A percentile compares a stretch with the other conserved stretches of the same genome.
phyloP scores from a whole-genome alignment of 1,284 basidiomycete genomes.

The Rhodotorula sp. region DNA sequence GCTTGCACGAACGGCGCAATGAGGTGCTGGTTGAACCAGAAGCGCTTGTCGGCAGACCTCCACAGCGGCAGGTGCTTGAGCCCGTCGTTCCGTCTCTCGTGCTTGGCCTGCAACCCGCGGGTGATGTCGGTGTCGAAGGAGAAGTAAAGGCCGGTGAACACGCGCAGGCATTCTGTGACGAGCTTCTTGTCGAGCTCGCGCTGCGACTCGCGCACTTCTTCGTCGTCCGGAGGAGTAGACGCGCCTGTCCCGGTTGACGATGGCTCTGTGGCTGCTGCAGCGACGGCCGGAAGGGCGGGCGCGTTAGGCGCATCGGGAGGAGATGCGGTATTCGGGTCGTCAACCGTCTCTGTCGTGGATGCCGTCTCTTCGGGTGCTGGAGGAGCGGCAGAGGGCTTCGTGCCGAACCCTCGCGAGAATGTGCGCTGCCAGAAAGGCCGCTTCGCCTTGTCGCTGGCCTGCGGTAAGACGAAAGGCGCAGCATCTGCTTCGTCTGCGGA shows the following conservation, averaged over 20 bases:
- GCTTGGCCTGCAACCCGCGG: slow-evolving; percentile 54
- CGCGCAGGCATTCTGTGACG: slow-evolving; percentile 64
- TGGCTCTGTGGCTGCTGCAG: neutral
- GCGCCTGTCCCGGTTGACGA: too few species aligned
- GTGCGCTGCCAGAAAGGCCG: slow-evolving; percentile 31
- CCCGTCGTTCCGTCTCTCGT: slow-evolving; percentile 48
- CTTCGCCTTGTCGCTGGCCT: neutral
- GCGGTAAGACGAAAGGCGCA: neutral
- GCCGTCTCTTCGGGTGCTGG: neutral
- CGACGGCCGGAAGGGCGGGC: neutral
- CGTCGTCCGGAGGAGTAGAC: slow-evolving; percentile 1
- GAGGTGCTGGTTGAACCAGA: slow-evolving; percentile 88
- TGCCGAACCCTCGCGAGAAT: slow-evolving; percentile 7
- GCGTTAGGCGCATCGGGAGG: neutral
- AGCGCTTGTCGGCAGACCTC: slow-evolving; percentile 75
- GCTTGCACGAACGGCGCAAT: slow-evolving; percentile 58
- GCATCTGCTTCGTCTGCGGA: slow-evolving; percentile 47
- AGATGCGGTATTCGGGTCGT: slow-evolving; percentile 7
- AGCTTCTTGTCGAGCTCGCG: slow-evolving; percentile 72
- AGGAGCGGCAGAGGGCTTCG: neutral
- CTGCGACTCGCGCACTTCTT: slow-evolving; percentile 47
- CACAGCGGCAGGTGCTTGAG: slow-evolving; percentile 78
- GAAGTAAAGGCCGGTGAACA: slow-evolving; percentile 74
- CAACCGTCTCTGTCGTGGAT: too few species aligned
- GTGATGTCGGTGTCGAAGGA: slow-evolving; percentile 56